These are phyloP conservation scores for Fusarium nodosum DNA, from an alignment of 2,329 filamentous ascomycete genomes.

Conservation along the genomic window DNA sequence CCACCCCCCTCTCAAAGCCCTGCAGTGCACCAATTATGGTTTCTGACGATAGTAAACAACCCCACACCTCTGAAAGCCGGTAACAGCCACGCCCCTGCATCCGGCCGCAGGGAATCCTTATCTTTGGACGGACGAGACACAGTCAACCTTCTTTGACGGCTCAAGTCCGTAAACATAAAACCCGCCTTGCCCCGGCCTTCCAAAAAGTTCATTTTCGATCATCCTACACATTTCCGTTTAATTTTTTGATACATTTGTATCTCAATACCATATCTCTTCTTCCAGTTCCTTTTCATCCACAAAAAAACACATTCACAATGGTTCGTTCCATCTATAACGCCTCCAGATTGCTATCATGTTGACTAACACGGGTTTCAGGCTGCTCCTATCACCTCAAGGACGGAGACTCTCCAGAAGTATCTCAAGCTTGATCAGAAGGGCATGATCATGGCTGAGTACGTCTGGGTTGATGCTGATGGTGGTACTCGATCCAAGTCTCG, in stretches of 20 bases:
- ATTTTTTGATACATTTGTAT: conserved; percentile 43
- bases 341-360: background rate
- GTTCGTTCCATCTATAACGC: conserved; percentile 18
- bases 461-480: conserved; percentile 91
- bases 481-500: conserved; percentile 94
- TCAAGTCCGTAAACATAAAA: conserved; percentile 49
- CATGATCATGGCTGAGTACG: conserved; percentile 91
- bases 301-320: conserved; percentile 40
- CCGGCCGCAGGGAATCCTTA: conserved; percentile 47
- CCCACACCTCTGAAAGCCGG: conserved; percentile 42
- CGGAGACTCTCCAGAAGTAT: conserved; percentile 81
- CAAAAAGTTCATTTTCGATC: conserved; percentile 33
- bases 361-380: conserved; percentile 41
- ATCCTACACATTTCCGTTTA: conserved; percentile 45
- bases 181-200: conserved; percentile 44
- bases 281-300: background rate
- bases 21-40: conserved; percentile 39
- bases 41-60: conserved; percentile 22
- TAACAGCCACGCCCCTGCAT: conserved; percentile 51
- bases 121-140: conserved; percentile 44
- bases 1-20: conserved; percentile 29
- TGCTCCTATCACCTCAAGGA: conserved; percentile 42
- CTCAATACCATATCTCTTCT: conserved; percentile 19
- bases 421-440: conserved; percentile 91
- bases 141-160: conserved; percentile 37